Base-by-base conservation (phyloP, 805 yeast species). In the Nakazawaea peltata region DNA sequence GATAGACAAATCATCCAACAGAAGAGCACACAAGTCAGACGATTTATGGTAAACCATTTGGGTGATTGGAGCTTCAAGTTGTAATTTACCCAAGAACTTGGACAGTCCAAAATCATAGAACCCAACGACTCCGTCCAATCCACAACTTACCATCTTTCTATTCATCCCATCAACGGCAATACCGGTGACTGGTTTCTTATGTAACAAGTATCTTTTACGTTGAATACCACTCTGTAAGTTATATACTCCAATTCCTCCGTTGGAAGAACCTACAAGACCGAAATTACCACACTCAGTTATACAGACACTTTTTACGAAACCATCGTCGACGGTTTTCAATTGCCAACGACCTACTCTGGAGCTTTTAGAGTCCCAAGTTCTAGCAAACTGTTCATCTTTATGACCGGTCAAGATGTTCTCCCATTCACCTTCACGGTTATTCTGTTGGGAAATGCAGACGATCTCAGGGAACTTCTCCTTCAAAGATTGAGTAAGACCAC, bases 211-310 rank as follows among this genome's bases (percentile, higher is more conserved):
- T 47, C 70, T 71, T 48, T 81, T 79, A 45, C 97, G 70, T 32
- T 78, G 55, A 14, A 72, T 57, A n/a, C 98, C 98, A 51, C 95
- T 83, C 58, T 92, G 98, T 53, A 92, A 61, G 54, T 92, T 92
- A 57, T 79, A 88, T 9, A 79, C 86, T 21, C 81, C 86, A 42
- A 92, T 78, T 11, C 82, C 78, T 43, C 99, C 99, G 28, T 62
- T 57, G 2, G 88, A 70, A 2, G 97, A 86, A 10, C 97, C 99
- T 15, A 94, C 81, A 26, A 90, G 60, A 1, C 83, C 96, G 57
- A 94, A 92, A 56, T 94, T 94, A 26, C 98, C 98, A 68, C 99
- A 92, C 38, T 77, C 82, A 0, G 97, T 83, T 16, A 90, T 73
- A 14, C 82, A 70, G 7, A 86, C 90, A 21, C 82, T 56, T 51